These are phyloP conservation scores for Trichoderma aggressivum DNA, from an alignment of 2,329 filamentous ascomycete genomes.

Conservation along the genomic window DNA sequence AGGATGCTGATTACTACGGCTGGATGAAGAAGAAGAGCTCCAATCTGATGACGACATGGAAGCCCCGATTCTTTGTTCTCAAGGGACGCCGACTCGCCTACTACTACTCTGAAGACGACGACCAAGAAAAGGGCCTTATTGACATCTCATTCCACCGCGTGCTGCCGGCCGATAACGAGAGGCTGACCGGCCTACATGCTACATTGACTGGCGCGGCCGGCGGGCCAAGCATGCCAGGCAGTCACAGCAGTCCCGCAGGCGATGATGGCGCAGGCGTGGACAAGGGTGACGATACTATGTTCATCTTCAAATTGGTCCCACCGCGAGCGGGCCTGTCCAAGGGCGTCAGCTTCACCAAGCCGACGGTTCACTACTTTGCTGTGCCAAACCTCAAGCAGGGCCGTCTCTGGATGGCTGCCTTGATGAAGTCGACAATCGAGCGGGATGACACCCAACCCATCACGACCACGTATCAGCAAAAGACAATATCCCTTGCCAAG, in stretches of 20 bases:
- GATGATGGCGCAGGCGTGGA: slow-evolving; percentile 34
- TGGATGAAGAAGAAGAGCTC: slow-evolving; percentile 99
- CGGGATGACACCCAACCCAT: slow-evolving; percentile 77
- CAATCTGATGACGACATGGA: slow-evolving; percentile 96
- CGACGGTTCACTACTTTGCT: slow-evolving; percentile 95
- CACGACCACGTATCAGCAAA: slow-evolving; percentile 91
- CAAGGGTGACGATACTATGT: slow-evolving; percentile 68
- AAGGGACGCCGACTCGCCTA: slow-evolving; percentile 89
- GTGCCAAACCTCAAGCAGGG: slow-evolving; percentile 87
- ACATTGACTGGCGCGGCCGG: slow-evolving; percentile 80
- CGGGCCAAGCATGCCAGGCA: slow-evolving; percentile 41
- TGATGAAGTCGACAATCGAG: slow-evolving; percentile 99
- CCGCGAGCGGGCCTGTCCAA: slow-evolving; percentile 82
- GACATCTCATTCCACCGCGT: slow-evolving; percentile 97
- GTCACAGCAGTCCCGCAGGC: slow-evolving; percentile 51
- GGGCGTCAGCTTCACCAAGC: slow-evolving; percentile 96
- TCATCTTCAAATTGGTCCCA: slow-evolving; percentile 97
- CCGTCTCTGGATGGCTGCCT: slow-evolving; percentile 93
- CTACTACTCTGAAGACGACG: slow-evolving; percentile 92
- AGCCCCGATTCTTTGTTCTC: slow-evolving; percentile 90
- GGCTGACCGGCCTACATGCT: slow-evolving; percentile 84
- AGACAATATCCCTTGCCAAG: slow-evolving; percentile 89
- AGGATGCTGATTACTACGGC: slow-evolving; percentile 85
- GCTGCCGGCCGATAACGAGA: slow-evolving; percentile 88
- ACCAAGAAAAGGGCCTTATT: slow-evolving; percentile 90